Base-by-base conservation (phyloP, 2,329 filamentous ascomycete species). In the Iodosphaeria phyllophila region DNA sequence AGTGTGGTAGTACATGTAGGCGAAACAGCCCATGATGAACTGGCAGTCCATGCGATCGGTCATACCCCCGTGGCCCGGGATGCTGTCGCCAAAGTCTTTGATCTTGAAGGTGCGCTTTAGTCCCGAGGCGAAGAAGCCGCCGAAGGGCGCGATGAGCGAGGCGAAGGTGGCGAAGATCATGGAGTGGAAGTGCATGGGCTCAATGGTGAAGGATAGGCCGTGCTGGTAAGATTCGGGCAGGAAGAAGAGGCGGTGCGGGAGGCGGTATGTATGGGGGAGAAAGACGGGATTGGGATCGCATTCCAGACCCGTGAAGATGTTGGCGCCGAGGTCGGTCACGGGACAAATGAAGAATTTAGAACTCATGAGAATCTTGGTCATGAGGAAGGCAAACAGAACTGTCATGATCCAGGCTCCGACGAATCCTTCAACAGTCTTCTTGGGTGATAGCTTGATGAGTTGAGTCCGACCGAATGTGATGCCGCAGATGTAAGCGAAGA, bases 11-110 rank as follows among this genome's bases (percentile, higher is more conserved):
- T 98, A 98, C 66, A 98, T 84, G 58, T 83, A 95, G 10, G 86
- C 71, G 42, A 98, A 95, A 52, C 92, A 89, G 6, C 89, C 89
- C 89, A 98, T 98, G 58, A 95, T 95, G 56, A 98, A 98, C 47
- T 98, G 89, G 50, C 89, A 98, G 47, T 98, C 89, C 86, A 98
- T 95, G 32, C 89, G 78, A 47, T 98, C 89, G 10, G 89, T 98
- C 56, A 98, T 95, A 38, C 89, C 89, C 32, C 89, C 89, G 42
- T 98, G 89, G 13, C 89, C 89, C 2, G 89, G 89, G 38, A 98
- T 98, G 2, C 83, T 92, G 51, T 98, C 80, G 37, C 89, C 89
- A 54, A 98, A 98, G 56, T 98, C 89, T 63, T 98, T 98, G 63
- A 98, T 91, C 58, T 98, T 95, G 60, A 98, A 98, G 4, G 86